Base-by-base conservation (phyloP, 495 filamentous ascomycete genomes). In the Neurospora discreta region DNA sequence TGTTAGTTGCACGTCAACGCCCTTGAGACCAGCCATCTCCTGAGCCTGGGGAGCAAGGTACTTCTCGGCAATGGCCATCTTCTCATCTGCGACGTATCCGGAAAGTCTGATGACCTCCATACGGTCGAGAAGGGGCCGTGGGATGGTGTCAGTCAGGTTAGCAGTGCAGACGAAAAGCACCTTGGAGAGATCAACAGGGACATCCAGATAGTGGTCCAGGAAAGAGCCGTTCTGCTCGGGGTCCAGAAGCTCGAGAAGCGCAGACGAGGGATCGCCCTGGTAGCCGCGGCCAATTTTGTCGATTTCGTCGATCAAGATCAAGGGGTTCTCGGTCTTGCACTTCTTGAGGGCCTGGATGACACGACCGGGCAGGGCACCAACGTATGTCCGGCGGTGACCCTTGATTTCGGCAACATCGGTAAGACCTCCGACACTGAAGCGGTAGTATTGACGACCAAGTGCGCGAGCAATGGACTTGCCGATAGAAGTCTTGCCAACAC, bases 361-460 rank as follows among this genome's bases (percentile, higher is more conserved):
- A 68, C 96, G 91, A 33, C 96, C 96, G 36, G 96, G 96, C 58
- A 99, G 84, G 58, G 96, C 96, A 71, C 96, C 96, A 70, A 99
- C 95, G 77, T 99, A 99, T 13, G 96, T 99, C 74, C 96, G 85
- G 73, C 96, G 87, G 78, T 99, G 96, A 60, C 96, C 96, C 85
- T 99, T 99, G 82, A 99, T 97, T 80, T 99, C 96, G n/a, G 96
- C 95, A 74, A 98, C 96, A 82, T 99, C 96, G 15, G 94, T 94
- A 71, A 99, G 86, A 72, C 96, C 96, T 75, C 96, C 96, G 18
- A 99, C 96, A 73, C 93, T 97, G 84, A 99, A 98, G 69, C 96
- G 87, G 84, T 98, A 98, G 82, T 98, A 99, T 79, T 98, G 90
- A 41, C 96, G 86, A 80, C 97, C 97, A 70, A 99, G 84, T 38